Evolutionary conservation across 306 rosid genomes (phyloP), one percentile per base, ranked within the genome.

Genomic region (Pterocarpus santalinus): DNA sequence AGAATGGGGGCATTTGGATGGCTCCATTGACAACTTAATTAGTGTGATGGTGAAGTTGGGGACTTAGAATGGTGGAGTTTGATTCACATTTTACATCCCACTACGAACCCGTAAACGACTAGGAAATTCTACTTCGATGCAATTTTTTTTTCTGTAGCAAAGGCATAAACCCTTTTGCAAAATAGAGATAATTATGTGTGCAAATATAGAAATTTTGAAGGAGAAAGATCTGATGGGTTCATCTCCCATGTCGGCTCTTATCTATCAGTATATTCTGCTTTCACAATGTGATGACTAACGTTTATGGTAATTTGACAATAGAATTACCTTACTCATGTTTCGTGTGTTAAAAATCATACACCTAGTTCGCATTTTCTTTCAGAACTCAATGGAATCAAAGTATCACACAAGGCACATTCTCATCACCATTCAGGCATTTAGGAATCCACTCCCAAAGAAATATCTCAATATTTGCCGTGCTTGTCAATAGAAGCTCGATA

Each of bases 51-150:
- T 80, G 75, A 76, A 80, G 6, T 41, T 11, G 52, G 62, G 62
- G 8, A 64, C 65, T 61, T 35, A 51, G 36, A 73, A 65, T 80
- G 64, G 82, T 16, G 65, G 72, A 49, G 60, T 80, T 76, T 60
- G 58, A 79, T 73, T 72, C 76, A 72, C 79, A 55, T 80, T 75
- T 73, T 12, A 17, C 56, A 61, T 80, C 72, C 81, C 78, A 82
- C 77, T 10, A 22, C 52, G 69, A 73, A 69, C 32, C 46, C 1
- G 65, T 55, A 75, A 75, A 67, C 62, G 22, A 73, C 32, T 11
- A 11, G 75, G 79, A 22, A 51, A 43, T 74, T 52, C 55, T 76
- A 34, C 62, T 43, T 72, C n/a, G 5, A n/a, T 65, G 66, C 34
- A 47, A 36, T 0, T 8, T 2, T 14, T 47, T 47, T 38, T 63